Conservation (phyloP, 2,329 filamentous ascomycete genomes). For the Arachnopeziza araneosa region DNA sequence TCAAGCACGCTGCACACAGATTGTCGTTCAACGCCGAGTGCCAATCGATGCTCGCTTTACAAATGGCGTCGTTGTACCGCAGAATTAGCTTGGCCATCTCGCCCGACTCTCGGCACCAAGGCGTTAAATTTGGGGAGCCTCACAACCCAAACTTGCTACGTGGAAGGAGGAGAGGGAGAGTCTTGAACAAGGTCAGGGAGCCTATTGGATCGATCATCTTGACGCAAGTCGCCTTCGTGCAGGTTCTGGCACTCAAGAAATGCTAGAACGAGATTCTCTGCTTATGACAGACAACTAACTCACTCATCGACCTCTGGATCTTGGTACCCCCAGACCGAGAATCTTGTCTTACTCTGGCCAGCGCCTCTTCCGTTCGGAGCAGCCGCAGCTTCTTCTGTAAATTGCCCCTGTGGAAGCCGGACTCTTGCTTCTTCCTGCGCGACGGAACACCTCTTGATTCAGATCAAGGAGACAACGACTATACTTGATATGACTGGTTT, state of each 20-base stretch:
- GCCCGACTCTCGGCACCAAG: neutral
- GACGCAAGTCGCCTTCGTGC: slow-evolving; percentile 14
- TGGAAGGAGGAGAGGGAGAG: neutral
- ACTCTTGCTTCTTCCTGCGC: neutral
- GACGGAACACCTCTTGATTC: neutral
- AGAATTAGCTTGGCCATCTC: neutral
- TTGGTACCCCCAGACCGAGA: slow-evolving; percentile 12
- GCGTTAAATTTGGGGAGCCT: neutral
- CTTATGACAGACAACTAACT: slow-evolving; percentile 6
- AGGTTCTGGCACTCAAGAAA: slow-evolving; percentile 10
- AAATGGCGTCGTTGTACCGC: neutral
- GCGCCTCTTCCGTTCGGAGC: slow-evolving; percentile 4
- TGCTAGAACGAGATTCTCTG: neutral
- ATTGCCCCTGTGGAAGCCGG: neutral
- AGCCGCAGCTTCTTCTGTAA: neutral
- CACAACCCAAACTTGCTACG: neutral
- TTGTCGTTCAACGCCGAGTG: neutral
- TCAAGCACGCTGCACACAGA: neutral
- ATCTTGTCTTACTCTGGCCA: slow-evolving; percentile 12
- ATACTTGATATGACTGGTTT: neutral
- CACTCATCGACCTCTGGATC: slow-evolving; percentile 11
- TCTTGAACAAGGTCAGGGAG: neutral
- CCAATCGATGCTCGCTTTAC: neutral
- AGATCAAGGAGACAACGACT: neutral
- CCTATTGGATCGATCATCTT: neutral